Base-by-base conservation (phyloP, 2,329 filamentous ascomycete genomes). In the Amphichorda felina region DNA sequence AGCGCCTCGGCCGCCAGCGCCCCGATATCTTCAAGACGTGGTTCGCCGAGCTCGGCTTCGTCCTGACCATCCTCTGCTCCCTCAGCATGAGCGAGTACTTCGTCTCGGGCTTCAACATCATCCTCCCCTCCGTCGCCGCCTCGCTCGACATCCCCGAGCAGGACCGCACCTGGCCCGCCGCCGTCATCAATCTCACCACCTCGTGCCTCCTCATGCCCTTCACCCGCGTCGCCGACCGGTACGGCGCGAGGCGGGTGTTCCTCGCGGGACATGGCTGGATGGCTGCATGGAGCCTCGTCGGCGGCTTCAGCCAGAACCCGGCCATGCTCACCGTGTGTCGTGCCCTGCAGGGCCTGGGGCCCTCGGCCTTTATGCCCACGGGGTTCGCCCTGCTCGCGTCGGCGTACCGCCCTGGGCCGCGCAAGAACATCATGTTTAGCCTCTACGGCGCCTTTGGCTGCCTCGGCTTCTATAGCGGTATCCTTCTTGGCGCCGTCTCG, bases 301-400 rank as follows among this genome's bases (percentile, higher is more conserved):
- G 70, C 13, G 83, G 82, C 8, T 83, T 88, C 56, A 78, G 75
- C 39, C 60, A 63, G 37, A 79, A 72, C 54, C 69, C 77, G 40
- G 53, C 74, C 33, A 82, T 86, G 76, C 63, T 88, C 41, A 79
- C 85, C 44, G 63, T 81, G 37, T 82, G 77, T 50, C 77, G 83
- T 35, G 82, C 82, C 8, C 58, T 87, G 29, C 81, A 86, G 53
- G 83, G 83, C 0, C 57, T 89, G 8, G 83, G 81, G 1, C 69
- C 79, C 2, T 79, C 82, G 1, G 80, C 82, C 0, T 84, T 82
- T 40, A 54, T 87, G 8, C 81, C 82, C 0, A 74, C 78, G 1
- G 74, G 79, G 2, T 69, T 87, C 38, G 79, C 79, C 70, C 62
- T 85, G 7, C 59, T 84, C 7, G 79, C 77, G 3, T 77, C 69